Evolutionary conservation across 78 protist genomes (phyloP), one percentile per base, ranked within the genome.

Genomic region (Carpediemonas membranifera): DNA sequence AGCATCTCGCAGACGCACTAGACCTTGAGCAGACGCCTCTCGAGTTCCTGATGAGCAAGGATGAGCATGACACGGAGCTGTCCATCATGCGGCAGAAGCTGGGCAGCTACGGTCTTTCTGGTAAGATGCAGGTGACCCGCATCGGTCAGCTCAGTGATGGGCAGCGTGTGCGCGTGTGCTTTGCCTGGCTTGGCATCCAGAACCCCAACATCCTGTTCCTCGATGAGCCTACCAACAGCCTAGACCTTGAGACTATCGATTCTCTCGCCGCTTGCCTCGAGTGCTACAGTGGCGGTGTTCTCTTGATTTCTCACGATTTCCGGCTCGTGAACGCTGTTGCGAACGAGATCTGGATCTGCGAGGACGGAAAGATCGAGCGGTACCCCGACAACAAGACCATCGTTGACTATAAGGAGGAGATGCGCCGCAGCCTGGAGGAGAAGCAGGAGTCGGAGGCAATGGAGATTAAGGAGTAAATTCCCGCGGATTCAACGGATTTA

Each of bases 1-100:
- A 91, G 81, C 93, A 91, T 68, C 67, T 62, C 67, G 90, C 79
- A 13, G 96, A 92, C 75, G 77, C 74, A 67, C 73, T 91, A 36
- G 77, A 84, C 59, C 35, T 76, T 7, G 70, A 72, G 59, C 73
- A 68, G 67, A 54, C 76, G 2, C 80, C 95, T 9, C 50, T 91
- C 47, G 78, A 82, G 72, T 60, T 60, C 65, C 2, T 60, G 44
- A 25, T 60, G 44, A 3, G 34, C 47, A 11, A 60, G 34, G n/a
- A n/a, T n/a, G n/a, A n/a, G n/a, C n/a, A n/a, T n/a, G n/a, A n/a
- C n/a, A n/a, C n/a, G n/a, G n/a, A n/a, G n/a, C n/a, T n/a, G n/a
- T n/a, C n/a, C n/a, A 51, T 60, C 59, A 31, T 60, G 65, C 36
- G 65, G 30, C 3, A 41, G 3, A 41, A 7, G 15, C 34, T 60